Percentiles rank a stretch among this genome's conserved stretches.
Evolutionary conservation across 2,329 filamentous ascomycete species (phyloP).

Genomic region (Penicillium sp.): DNA sequence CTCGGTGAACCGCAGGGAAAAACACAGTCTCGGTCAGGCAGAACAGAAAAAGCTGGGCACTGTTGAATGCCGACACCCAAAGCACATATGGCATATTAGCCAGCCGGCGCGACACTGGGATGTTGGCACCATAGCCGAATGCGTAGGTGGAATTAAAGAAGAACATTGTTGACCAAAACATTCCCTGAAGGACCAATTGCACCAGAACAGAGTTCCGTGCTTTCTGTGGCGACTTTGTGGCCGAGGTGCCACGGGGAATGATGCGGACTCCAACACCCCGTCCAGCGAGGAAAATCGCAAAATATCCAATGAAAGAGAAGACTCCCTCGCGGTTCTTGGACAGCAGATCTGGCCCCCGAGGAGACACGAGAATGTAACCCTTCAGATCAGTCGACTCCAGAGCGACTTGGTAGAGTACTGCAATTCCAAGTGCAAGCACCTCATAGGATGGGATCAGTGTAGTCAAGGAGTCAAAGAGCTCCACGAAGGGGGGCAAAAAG

Average conservation of each 20-base stretch:
- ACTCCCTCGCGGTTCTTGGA: slow-evolving; percentile 92
- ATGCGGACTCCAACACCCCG: slow-evolving; percentile 79
- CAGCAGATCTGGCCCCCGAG: slow-evolving; percentile 69
- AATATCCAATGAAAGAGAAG: slow-evolving; percentile 91
- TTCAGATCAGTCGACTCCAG: slow-evolving; percentile 78
- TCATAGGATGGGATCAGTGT: slow-evolving; percentile 73
- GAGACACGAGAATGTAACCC: slow-evolving; percentile 77
- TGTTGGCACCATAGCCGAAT: slow-evolving; percentile 63
- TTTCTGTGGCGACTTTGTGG: slow-evolving; percentile 44
- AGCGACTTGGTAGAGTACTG: slow-evolving; percentile 68
- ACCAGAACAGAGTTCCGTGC: slow-evolving; percentile 59
- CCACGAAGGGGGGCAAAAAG: slow-evolving; percentile 83
- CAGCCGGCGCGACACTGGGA: slow-evolving; percentile 80
- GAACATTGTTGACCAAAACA: slow-evolving; percentile 70
- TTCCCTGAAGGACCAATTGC: slow-evolving; percentile 64
- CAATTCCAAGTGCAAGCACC: slow-evolving; percentile 68
- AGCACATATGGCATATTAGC: slow-evolving; percentile 92
- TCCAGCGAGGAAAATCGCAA: slow-evolving; percentile 90
- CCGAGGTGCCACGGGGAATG: slow-evolving; percentile 62
- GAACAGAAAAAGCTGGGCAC: slow-evolving; percentile 75
- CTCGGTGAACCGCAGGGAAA: slow-evolving; percentile 70
- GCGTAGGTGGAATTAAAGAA: slow-evolving; percentile 64
- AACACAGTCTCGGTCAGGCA: slow-evolving; percentile 73
- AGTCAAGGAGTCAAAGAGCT: slow-evolving; percentile 73
- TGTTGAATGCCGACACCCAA: slow-evolving; percentile 92